Base-by-base conservation (phyloP, 352 stramenopile species). In the Sclerospora graminicola region DNA sequence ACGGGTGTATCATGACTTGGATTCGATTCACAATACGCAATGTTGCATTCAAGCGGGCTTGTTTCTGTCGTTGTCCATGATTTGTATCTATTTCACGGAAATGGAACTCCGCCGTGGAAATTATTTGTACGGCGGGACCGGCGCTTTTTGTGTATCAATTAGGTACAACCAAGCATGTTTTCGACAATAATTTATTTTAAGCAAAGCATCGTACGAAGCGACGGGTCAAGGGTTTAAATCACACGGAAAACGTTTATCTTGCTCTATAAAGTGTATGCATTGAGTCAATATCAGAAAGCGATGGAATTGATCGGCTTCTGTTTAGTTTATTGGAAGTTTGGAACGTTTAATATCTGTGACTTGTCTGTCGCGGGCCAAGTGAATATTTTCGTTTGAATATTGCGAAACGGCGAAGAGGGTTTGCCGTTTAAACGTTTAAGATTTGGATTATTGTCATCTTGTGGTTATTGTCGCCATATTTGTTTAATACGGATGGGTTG, bases 401-500 rank as follows among this genome's bases (percentile, higher is more conserved):
- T 84, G 72, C 54, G 48, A 77, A 19, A 88, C 78, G 0, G 70
- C 73, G 32, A 76, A 90, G 54, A 72, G 63, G n/a, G 27, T 90
- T 82, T 26, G 78, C 73, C 28, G 77, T 85, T 35, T 73, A 88
- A 37, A 88, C 76, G 7, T 90, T 90, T 41, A 65, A 76, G 11
- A 82, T 87, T 43, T 90, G 76, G 76, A 60, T 73, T 9, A 88
- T 90, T 40, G 54, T 71, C 1, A 52, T 86, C 10, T 52, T 88
- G 20, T 90, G 75, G 76, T 35, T 90, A 5, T 40, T 87, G 21
- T 79, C 73, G 18, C 78, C 78, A 9, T 90, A 85, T 54, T 68
- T 90, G 30, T 90, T 90, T 60, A 90, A 90, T 58, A 86, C 75
- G n/a, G 78, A 90, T 26, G 78, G 78, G 15, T 52, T 88, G 1